Conservation (phyloP, 305 asterid species). For the Fraxinus sp. region DNA sequence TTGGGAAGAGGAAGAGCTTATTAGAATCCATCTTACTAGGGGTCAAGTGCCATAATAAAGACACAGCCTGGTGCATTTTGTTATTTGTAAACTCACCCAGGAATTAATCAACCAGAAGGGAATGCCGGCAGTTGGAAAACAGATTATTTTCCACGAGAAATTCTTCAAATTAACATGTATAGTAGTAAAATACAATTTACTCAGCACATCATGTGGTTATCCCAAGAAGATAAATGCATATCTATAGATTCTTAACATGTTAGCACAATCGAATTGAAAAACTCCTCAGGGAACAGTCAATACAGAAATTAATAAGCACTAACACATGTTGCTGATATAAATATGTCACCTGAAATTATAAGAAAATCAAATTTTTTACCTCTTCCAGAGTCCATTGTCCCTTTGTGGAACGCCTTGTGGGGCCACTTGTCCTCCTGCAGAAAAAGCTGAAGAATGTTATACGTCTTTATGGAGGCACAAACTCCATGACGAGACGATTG, state of each 20-base stretch:
- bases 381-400: constrained; percentile 99
- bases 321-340: neutral
- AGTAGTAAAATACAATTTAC: neutral
- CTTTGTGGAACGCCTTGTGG: constrained; percentile 97
- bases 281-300: neutral
- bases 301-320: neutral
- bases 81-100: neutral
- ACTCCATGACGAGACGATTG: neutral
- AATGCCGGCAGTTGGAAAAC: neutral
- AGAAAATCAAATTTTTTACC: constrained; percentile 42
- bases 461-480: neutral
- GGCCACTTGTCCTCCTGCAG: constrained; percentile 90
- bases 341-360: neutral
- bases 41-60: neutral
- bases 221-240: neutral
- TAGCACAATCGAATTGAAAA: neutral
- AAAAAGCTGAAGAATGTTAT: constrained; percentile 9
- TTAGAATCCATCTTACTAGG: neutral
- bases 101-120: neutral
- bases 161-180: neutral
- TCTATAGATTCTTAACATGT: neutral
- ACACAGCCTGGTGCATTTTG: neutral
- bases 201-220: neutral
- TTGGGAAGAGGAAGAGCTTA: neutral
- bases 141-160: neutral